These are phyloP conservation scores for Ceratopteris richardii DNA, from an alignment of 75 land plant genomes.

Conservation along the genomic window DNA sequence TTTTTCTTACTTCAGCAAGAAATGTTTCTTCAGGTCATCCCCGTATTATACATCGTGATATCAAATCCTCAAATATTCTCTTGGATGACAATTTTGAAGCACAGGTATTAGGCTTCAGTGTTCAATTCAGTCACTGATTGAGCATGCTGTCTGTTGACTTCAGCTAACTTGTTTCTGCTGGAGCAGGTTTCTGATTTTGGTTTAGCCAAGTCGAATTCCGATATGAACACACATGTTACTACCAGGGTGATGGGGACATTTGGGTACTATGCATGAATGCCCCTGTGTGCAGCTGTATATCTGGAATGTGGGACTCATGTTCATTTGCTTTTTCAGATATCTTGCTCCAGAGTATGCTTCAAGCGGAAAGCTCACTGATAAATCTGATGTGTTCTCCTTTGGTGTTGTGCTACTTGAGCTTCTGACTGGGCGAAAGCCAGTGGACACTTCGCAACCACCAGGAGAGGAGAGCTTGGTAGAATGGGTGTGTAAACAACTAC, in stretches of 20 bases:
- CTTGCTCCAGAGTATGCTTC: slow-evolving; percentile 83
- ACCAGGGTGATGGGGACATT: slow-evolving; percentile 78
- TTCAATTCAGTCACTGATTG: neutral
- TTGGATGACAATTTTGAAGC: slow-evolving; percentile 54
- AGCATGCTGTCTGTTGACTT: neutral
- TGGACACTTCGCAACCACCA: slow-evolving; percentile 39
- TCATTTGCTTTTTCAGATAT: slow-evolving; percentile 36
- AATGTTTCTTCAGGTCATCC: slow-evolving; percentile 52
- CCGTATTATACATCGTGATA: slow-evolving; percentile 63
- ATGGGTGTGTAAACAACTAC: slow-evolving; percentile 40
- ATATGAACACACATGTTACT: slow-evolving; percentile 56
- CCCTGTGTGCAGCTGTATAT: neutral
- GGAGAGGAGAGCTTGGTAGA: slow-evolving; percentile 76
- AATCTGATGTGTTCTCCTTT: slow-evolving; percentile 76
- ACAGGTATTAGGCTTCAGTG: slow-evolving; percentile 2
- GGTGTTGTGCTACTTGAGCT: slow-evolving; percentile 77
- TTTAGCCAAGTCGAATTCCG: slow-evolving; percentile 47
- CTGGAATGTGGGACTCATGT: no score
- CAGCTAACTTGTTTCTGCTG: neutral
- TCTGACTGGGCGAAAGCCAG: slow-evolving; percentile 63
- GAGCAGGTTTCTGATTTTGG: slow-evolving; percentile 70
- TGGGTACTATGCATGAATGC: slow-evolving; percentile 27
- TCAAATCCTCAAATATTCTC: slow-evolving; percentile 61
- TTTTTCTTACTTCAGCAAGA: no score
- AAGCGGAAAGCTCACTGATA: slow-evolving; percentile 73